Conservation (phyloP, 495 filamentous ascomycete genomes). For the Xylaria telfairii region DNA sequence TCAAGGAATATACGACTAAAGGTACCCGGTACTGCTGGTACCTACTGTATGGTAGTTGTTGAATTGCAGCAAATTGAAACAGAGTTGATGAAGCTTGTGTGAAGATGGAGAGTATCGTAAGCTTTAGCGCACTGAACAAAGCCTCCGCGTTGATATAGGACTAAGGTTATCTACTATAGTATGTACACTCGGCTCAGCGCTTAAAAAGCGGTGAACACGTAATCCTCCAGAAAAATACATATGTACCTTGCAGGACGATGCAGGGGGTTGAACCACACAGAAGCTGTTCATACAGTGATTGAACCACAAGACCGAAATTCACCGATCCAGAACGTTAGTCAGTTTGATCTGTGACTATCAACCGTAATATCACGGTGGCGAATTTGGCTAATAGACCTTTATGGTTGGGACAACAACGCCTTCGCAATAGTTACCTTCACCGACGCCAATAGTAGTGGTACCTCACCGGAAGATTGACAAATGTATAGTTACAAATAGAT, state of each 20-base stretch:
- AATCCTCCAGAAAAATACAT: too few species aligned
- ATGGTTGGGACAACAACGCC: neutral
- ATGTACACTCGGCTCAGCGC: too few species aligned
- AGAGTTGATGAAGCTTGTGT: neutral
- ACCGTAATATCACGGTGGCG: neutral
- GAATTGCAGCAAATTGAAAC: neutral
- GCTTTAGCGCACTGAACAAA: too few species aligned
- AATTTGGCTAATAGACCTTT: neutral
- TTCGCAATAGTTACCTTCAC: neutral
- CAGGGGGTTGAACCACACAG: too few species aligned
- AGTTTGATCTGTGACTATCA: too few species aligned
- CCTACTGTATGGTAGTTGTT: neutral
- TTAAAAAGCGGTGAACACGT: too few species aligned
- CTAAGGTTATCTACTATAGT: too few species aligned
- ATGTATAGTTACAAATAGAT: neutral
- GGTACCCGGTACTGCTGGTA: neutral
- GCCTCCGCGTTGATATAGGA: too few species aligned
- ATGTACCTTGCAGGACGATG: too few species aligned
- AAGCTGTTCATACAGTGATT: too few species aligned
- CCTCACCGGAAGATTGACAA: neutral
- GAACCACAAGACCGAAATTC: too few species aligned
- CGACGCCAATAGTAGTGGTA: neutral
- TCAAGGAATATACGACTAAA: neutral
- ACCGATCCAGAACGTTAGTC: neutral
- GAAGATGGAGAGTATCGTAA: too few species aligned